Evolutionary conservation across 108 stramenopile species (phyloP), one percentile per base, ranked within the genome.

Genomic region (Aurantiochytrium sp.): DNA sequence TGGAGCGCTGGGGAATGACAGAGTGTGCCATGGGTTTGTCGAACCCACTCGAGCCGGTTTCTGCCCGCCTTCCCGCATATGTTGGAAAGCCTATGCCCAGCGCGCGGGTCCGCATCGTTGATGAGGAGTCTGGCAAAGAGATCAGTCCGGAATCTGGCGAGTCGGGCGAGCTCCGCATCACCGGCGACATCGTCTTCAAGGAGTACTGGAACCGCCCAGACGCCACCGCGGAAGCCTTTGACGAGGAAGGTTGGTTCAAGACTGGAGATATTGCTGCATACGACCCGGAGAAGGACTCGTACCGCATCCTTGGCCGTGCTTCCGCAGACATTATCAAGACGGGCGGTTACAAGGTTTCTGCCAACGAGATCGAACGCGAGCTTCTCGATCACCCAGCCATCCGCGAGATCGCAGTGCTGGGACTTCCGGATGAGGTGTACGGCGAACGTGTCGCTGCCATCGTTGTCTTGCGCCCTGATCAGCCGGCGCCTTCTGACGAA

Each of bases 1-100:
- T 92, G 4, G 91, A 92, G 72, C 29, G 91, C 21, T 92, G 90
- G 35, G 91, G 91, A 21, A 92, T 90, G 88, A 92, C 88, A 5
- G 91, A 92, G 88, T 23, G 87, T 4, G 90, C 89, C 58, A 92
- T 92, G 91, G 90, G 87, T 8, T 60, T 92, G 35, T 44, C 90
- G 43, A 92, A 92, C 47, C 88, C 90, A 0, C 59, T 90, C 29
- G 58, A 58, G 44, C 90, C 90, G 42, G 47, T 42, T 8, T 23
- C 35, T 4, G 21, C 44, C 58, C 88, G 91, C 10, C 53, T 59
- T 25, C 58, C 58, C 23, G 91, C 90, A 4, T n/a, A 47, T n/a
- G 91, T 92, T 35, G 91, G 91, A 6, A 25, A 35, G 60, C 90
- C 90, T 3, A 44, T 92, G 43, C 89, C 89, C 0, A n/a, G 58